Evolutionary conservation across 371 early-diverging fungal species (phyloP).

Genomic region (Rhizopus sp.): DNA sequence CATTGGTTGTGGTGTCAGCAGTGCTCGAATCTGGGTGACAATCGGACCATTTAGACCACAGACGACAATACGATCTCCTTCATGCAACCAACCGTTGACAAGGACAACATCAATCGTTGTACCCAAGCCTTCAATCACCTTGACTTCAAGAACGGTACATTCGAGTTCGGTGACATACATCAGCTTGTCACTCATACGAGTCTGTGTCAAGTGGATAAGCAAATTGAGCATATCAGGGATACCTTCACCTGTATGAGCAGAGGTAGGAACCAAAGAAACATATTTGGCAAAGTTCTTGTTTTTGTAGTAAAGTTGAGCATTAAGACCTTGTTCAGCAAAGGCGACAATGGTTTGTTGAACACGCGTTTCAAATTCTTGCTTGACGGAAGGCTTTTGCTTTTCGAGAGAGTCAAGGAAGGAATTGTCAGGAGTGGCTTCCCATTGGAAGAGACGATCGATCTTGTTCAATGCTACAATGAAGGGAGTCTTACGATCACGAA

Average conservation of each 20-base stretch:
- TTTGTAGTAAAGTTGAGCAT: slow-evolving; percentile 94
- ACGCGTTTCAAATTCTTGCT: slow-evolving; percentile 91
- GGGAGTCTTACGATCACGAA: slow-evolving; percentile 97
- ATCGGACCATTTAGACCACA: slow-evolving; percentile 99
- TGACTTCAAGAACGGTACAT: slow-evolving; percentile 99
- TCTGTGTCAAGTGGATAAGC: slow-evolving; percentile 93
- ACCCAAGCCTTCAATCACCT: slow-evolving; percentile 99
- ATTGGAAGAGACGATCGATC: slow-evolving; percentile 98
- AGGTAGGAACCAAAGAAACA: slow-evolving; percentile 99
- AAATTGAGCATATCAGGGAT: slow-evolving; percentile 97
- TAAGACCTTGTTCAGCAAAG: slow-evolving; percentile 98
- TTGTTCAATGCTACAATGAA: slow-evolving; percentile 99
- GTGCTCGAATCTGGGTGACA: slow-evolving; percentile 91
- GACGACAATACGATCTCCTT: slow-evolving; percentile 97
- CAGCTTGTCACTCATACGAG: slow-evolving; percentile 92
- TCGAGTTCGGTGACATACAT: slow-evolving; percentile 97
- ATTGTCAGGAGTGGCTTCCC: slow-evolving; percentile 88
- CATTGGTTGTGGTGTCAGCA: slow-evolving; percentile 99
- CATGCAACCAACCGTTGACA: slow-evolving; percentile 96
- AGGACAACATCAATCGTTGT: slow-evolving; percentile 99
- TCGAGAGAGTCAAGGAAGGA: slow-evolving; percentile 81
- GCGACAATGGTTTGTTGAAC: slow-evolving; percentile 81
- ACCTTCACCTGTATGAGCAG: slow-evolving; percentile 99
- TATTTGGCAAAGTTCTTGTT: slow-evolving; percentile 96
- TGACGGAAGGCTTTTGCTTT: slow-evolving; percentile 77